phyloP scores from a whole-genome alignment of 345 rosid genomes.

The Melaleuca alternifolia region DNA sequence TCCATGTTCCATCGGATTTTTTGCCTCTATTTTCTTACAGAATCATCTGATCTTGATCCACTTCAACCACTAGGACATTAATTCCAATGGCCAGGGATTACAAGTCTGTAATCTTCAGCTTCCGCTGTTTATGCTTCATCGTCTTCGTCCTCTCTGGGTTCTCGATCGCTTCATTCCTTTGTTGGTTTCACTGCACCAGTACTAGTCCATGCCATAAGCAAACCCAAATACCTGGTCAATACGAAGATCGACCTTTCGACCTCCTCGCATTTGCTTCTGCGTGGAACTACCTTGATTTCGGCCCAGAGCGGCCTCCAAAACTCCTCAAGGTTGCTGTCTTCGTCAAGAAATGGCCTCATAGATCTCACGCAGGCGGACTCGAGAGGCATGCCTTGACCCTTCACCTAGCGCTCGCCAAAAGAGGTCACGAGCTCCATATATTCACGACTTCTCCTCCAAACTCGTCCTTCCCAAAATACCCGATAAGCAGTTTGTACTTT shows the following conservation, averaged over 20 bases:
- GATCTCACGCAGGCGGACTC: conserved; percentile 80
- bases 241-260: conserved; percentile 30
- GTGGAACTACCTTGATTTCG: conserved; percentile 66
- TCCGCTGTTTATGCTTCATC: conserved; percentile 40
- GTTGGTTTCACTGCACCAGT: conserved; percentile 23
- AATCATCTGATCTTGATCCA: not conserved
- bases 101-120: conserved; percentile 22
- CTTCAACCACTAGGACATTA: not conserved
- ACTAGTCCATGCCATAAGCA: conserved; percentile 28
- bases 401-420: conserved; percentile 70
- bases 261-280: conserved; percentile 56
- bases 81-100: conserved; percentile 36
- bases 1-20: not conserved
- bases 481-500: conserved; percentile 34
- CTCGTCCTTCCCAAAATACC: conserved; percentile 40
- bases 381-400: conserved; percentile 83
- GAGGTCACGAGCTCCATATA: conserved; percentile 84
- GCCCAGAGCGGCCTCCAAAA: conserved; percentile 19
- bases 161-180: conserved; percentile 48
- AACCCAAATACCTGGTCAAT: conserved; percentile 2
- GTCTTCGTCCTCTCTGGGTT: conserved; percentile 32
- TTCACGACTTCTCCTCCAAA: conserved; percentile 56
- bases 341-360: conserved; percentile 87
- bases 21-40: not conserved
- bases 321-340: conserved; percentile 67